Conservation (phyloP, 75 land plant genomes). For the Picea sitchensis region DNA sequence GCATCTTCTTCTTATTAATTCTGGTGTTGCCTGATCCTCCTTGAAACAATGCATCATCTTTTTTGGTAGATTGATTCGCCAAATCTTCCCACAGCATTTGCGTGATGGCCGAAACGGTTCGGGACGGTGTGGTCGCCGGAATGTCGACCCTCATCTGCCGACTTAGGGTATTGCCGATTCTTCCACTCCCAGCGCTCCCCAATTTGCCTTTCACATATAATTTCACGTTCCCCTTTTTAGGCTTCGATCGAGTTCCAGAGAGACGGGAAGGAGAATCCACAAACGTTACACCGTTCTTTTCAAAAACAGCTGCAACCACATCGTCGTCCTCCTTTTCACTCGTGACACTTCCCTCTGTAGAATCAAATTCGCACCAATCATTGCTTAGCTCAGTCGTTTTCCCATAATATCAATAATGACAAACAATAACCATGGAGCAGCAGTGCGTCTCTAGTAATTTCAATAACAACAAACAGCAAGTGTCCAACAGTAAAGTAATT, state of each 20-base stretch:
- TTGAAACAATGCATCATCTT: neutral
- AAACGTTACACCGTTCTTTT: slow-evolving; percentile 5
- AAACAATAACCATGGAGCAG: no score
- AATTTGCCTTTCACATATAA: neutral
- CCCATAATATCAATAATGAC: no score
- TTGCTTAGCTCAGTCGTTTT: no score
- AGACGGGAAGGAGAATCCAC: neutral
- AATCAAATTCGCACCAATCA: no score
- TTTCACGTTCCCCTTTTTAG: neutral
- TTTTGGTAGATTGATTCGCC: slow-evolving; percentile 13
- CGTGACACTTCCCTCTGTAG: neutral
- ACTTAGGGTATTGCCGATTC: neutral
- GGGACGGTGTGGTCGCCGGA: slow-evolving; percentile 55
- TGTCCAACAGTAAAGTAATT: no score
- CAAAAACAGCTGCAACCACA: neutral
- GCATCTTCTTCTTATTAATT: slow-evolving; percentile 53
- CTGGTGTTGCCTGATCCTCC: neutral
- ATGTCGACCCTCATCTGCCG: slow-evolving; percentile 49
- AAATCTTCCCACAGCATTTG: slow-evolving; percentile 85
- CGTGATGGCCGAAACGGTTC: slow-evolving; percentile 51
- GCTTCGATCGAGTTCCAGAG: neutral
- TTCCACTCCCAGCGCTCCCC: neutral
- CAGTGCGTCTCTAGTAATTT: no score
- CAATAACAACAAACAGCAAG: no score
- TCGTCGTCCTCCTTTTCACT: neutral